A percentile compares a stretch with the other conserved stretches of the same genome.
phyloP scores from a whole-genome alignment of 257 asterid species.

The Primulina tabacum region DNA sequence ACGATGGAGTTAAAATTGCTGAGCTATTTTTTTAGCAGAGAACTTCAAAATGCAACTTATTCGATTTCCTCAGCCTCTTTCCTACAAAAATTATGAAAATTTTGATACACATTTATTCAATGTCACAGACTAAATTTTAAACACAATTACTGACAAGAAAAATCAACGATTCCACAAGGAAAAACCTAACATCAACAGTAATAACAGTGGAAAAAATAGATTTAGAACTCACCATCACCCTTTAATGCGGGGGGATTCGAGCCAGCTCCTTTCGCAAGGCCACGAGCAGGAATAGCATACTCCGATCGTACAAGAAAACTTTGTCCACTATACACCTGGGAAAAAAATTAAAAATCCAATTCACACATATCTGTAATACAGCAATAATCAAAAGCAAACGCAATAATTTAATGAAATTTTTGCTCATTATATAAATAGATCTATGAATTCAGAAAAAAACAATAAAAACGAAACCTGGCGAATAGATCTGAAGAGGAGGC shows the following conservation, averaged over 20 bases:
- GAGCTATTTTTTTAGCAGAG: constrained; percentile 10
- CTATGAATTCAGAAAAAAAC: constrained; percentile 9
- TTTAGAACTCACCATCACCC: constrained; percentile 79
- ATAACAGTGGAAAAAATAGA: background rate
- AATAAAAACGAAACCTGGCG: constrained; percentile 47
- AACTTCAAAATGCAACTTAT: constrained; percentile 13
- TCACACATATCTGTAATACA: background rate
- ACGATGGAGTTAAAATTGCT: background rate
- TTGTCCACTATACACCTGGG: constrained; percentile 48
- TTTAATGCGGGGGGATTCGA: constrained; percentile 52
- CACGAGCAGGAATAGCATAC: constrained; percentile 55
- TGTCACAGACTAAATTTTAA: constrained; percentile 13
- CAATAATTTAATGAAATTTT: constrained; percentile 8
- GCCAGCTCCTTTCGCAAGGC: constrained; percentile 72
- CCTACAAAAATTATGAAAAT: constrained; percentile 1
- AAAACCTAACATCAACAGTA: background rate
- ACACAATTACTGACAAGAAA: constrained; percentile 8
- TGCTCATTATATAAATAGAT: constrained; percentile 25
- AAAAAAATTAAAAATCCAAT: background rate
- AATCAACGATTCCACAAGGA: constrained; percentile 4
- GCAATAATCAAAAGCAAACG: background rate
- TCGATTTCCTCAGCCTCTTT: constrained; percentile 11
- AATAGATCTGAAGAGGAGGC: constrained; percentile 65
- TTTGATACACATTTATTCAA: constrained; percentile 13
- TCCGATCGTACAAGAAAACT: constrained; percentile 47